phyloP scores from a whole-genome alignment of 306 rosid species.

The Vigna hirtella region DNA sequence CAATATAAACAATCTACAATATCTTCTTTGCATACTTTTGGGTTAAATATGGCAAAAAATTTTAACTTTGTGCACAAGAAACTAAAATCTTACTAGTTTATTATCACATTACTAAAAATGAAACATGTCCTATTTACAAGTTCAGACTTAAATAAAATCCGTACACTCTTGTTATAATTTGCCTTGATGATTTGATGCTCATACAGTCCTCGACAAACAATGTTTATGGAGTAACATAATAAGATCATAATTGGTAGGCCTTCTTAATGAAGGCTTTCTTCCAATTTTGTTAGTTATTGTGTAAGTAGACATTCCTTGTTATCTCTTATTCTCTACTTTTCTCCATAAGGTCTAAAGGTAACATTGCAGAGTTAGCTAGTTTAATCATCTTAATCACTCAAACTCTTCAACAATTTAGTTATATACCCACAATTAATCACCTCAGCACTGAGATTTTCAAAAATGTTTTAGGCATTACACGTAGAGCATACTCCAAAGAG shows the following conservation, averaged over 20 bases:
- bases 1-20: constrained; percentile 9
- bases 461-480: constrained; percentile 20
- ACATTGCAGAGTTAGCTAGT: not conserved
- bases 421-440: constrained; percentile 8
- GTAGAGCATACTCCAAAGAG: not conserved
- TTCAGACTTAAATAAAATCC: constrained; percentile 5
- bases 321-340: not conserved
- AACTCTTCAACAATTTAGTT: constrained; percentile 17
- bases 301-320: not conserved
- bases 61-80: not conserved
- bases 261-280: constrained; percentile 9
- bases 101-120: constrained; percentile 9
- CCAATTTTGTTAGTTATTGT: not conserved
- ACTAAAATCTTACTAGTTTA: not conserved
- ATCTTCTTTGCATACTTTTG: constrained; percentile 17
- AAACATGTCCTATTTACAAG: constrained; percentile 24
- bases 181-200: not conserved
- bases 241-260: not conserved
- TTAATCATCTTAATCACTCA: constrained; percentile 12
- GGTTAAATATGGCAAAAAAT: constrained; percentile 1
- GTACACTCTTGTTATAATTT: not conserved
- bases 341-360: not conserved
- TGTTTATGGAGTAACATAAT: not conserved
- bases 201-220: not conserved
- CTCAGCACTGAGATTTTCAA: constrained; percentile 9